Base-by-base conservation (phyloP, 1,139 yeast genomes). In the Scheffersomyces stambukii region DNA sequence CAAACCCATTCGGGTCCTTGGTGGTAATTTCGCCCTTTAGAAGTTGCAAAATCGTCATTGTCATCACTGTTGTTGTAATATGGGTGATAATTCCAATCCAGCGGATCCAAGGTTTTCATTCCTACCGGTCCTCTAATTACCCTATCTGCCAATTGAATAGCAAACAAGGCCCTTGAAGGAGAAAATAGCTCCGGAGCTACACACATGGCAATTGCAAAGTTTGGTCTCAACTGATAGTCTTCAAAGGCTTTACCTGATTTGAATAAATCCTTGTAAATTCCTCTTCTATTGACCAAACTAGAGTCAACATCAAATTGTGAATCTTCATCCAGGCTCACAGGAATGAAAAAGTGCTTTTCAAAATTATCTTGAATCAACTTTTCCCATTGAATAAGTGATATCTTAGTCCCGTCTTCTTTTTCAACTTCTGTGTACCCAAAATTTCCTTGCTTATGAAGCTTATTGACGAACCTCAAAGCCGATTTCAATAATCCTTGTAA, bases 1-100 rank as follows among this genome's bases (percentile, higher is more conserved):
- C 97, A 91, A 13, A 84, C 81, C 98, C 98, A 91, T 53, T 91
- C 98, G 2, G 98, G 98, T 2, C 98, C 98, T 58, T 91, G 97
- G 55, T 91, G 98, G 54, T 91, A 91, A 57, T 91, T 91, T 47
- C 97, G 73, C 12, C 98, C 98, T 57, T 88, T 88, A 5, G 97
- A 70, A 0, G 97, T 88, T 1, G 94, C 88, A 65, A 88, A 91
- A 53, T 91, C 96, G 6, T 71, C 75, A 30, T 75, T 77, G 48
- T 91, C 97, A 27, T 75, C 81, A 28, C 89, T 63, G 51, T 91
- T 91, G 45, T 66, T 64, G 57, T 91, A 91, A 60, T 84, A 75
- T 1, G 98, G 98, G 36, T 93, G 72, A 56, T 91, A 91, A 56
- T 91, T 88, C 64, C 78, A 73, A 58, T 91, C 98, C 12, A 78